A percentile compares a stretch with the other conserved stretches of the same genome.
phyloP scores from a whole-genome alignment of 164 flowering plant genomes.

The Vitis rupestris region DNA sequence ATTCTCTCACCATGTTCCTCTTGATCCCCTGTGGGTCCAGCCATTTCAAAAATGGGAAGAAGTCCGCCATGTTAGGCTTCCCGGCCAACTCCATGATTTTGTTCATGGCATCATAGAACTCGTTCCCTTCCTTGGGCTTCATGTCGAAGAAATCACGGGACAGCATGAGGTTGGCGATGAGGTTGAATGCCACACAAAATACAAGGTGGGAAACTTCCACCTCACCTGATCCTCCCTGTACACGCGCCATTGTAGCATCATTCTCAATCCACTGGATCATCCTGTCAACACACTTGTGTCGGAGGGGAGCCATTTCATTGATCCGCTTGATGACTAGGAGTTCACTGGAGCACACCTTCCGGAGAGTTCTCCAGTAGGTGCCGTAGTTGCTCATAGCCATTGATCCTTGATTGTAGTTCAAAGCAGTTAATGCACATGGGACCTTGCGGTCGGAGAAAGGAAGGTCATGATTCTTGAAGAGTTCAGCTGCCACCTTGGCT shows the following conservation, averaged over 20 bases:
- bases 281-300: slow-evolving; percentile 15
- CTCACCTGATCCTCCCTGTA: background rate
- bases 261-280: slow-evolving; percentile 19
- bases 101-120: slow-evolving; percentile 15
- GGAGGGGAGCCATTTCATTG: slow-evolving; percentile 8
- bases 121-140: slow-evolving; percentile 12
- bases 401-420: slow-evolving; percentile 11
- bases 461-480: slow-evolving; percentile 27
- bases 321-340: slow-evolving; percentile 19
- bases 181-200: slow-evolving; percentile 26
- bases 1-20: slow-evolving; percentile 2
- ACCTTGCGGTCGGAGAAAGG: slow-evolving; percentile 13
- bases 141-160: slow-evolving; percentile 20
- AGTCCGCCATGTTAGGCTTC: slow-evolving; percentile 27
- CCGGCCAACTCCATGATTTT: slow-evolving; percentile 13
- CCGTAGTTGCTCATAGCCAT: slow-evolving; percentile 13
- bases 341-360: slow-evolving; percentile 8
- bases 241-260: background rate
- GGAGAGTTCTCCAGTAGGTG: slow-evolving; percentile 17
- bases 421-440: slow-evolving; percentile 11
- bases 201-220: slow-evolving; percentile 16
- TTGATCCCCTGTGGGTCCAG: slow-evolving; percentile 26
- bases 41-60: slow-evolving; percentile 21
- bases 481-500: slow-evolving; percentile 19
- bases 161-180: slow-evolving; percentile 23